Evolutionary conservation across 2,329 filamentous ascomycete genomes (phyloP), one percentile per base, ranked within the genome.

Genomic region (Colletotrichum australisinense): DNA sequence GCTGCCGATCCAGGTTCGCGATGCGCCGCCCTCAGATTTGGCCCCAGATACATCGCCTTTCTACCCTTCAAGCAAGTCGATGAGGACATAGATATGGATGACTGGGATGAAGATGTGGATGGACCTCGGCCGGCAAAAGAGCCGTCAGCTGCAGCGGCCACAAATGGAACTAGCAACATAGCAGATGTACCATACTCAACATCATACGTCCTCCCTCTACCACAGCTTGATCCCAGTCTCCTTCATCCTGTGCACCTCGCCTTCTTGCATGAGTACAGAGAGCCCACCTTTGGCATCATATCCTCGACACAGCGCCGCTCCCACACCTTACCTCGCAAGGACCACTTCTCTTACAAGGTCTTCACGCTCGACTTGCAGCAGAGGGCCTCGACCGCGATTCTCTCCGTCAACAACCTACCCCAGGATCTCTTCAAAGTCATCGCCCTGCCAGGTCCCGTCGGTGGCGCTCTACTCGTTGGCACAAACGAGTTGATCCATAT

Each of bases 361-460:
- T 98, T 98, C 80, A 98, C 97, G 0, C 87, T 99, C 64, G 97
- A 99, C 80, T 88, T 99, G 60, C 94, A 98, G 78, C 95, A 98
- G 81, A 93, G 93, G 77, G 95, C 95, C 2, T 98, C 95, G 4
- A 99, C 97, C 1, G 95, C 95, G 2, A 94, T 99, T 75, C 88
- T 98, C 8, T 97, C 95, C 0, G 94, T 98, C 60, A 88, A 91
- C 26, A 93, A 92, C 53, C 88, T 99, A 55, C 97, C 97, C 1
- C 95, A 95, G 79, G 96, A 98, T 81, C 87, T 98, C 11, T 94
- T 93, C 81, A 91, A 91, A 77, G 92, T 98, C 56, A 87, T 98
- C 58, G 92, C 97, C 8, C 85, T 99, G 3, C 94, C 95, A 5
- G 88, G 93, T 6, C 96, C 96, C 1, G 92, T 98, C 53, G 97